phyloP scores from a whole-genome alignment of 345 rosid genomes.

The Microthlaspi erraticum region DNA sequence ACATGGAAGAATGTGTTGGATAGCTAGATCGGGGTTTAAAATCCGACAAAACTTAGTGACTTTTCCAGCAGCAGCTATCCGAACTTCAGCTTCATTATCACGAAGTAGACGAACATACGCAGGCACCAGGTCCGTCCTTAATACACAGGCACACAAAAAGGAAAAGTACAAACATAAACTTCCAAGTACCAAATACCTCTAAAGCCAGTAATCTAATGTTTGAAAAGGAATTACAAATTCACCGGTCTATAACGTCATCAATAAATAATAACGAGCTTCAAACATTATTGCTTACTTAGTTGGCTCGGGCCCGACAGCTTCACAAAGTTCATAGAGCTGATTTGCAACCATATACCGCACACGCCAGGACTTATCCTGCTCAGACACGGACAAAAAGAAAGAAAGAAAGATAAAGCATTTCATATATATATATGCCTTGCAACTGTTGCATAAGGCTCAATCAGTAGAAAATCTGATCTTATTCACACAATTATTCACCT shows the following conservation, averaged over 20 bases:
- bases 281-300: slow-evolving; percentile 55
- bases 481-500: slow-evolving; percentile 52
- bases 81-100: slow-evolving; percentile 98
- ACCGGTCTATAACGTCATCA: neutral
- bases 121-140: slow-evolving; percentile 87
- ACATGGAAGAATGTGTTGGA: slow-evolving; percentile 84
- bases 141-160: slow-evolving; percentile 11
- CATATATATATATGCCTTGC: neutral
- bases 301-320: slow-evolving; percentile 87
- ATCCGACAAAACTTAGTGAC: slow-evolving; percentile 92
- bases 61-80: slow-evolving; percentile 98
- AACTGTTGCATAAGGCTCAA: slow-evolving; percentile 10
- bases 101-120: slow-evolving; percentile 94
- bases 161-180: slow-evolving; percentile 3
- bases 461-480: neutral
- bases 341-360: slow-evolving; percentile 89
- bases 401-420: slow-evolving; percentile 12
- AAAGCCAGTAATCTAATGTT: slow-evolving; percentile 3
- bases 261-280: neutral
- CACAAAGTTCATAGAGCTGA: slow-evolving; percentile 82
- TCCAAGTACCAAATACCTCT: slow-evolving; percentile 5
- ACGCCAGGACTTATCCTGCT: slow-evolving; percentile 90
- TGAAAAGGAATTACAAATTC: neutral
- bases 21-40: slow-evolving; percentile 83
- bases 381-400: neutral